Base-by-base conservation (phyloP, 2,329 filamentous ascomycete genomes). In the Clonostachys rhizophaga region DNA sequence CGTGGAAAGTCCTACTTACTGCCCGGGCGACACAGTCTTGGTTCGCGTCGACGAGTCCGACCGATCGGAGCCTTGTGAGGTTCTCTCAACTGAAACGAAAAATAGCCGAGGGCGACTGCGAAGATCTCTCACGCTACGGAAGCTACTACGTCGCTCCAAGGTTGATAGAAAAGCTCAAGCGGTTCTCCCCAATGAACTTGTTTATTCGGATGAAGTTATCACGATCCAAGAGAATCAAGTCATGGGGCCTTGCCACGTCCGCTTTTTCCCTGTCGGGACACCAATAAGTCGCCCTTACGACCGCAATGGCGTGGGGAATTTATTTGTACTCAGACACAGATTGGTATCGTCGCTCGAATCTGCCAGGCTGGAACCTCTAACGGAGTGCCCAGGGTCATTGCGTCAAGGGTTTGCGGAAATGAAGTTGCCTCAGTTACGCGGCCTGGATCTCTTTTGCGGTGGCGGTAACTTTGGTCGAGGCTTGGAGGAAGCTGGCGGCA, bases 391-490 rank as follows among this genome's bases (percentile, higher is more conserved):
- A 1, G 14, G 13, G 14, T 41, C 37, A 5, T 52, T 86, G 3
- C 70, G 66, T 0, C 76, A 87, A 61, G 83, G 82, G 0, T 79
- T 79, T 40, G 76, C 79, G 0, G 43, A 47, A 0, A 53, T 50
- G 2, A 34, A 49, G 6, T 49, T 59, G 48, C 49, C 58, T 16
- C 72, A 71, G 49, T 68, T 88, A 9, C 69, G 68, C 6, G 86
- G 84, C 0, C 65, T 92, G 5, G 87, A 90, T 52, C 67, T 94
- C 0, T 95, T 89, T 56, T 89, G 85, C 53, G 89, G 89, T 1
- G 84, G 86, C 16, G 89, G 89, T 0, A 90, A 85, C 45, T 82
- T 94, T 45, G 89, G 88, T 6, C 75, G 86, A 33, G 89, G 88
- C 0, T 69, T 95, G 0, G 87, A 91, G 61, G 87, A 91, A 46